Percentiles rank a stretch among this genome's conserved stretches.
These are phyloP conservation scores for Colletotrichum costaricense DNA, from an alignment of 2,329 filamentous ascomycete genomes.

Conservation along the genomic window DNA sequence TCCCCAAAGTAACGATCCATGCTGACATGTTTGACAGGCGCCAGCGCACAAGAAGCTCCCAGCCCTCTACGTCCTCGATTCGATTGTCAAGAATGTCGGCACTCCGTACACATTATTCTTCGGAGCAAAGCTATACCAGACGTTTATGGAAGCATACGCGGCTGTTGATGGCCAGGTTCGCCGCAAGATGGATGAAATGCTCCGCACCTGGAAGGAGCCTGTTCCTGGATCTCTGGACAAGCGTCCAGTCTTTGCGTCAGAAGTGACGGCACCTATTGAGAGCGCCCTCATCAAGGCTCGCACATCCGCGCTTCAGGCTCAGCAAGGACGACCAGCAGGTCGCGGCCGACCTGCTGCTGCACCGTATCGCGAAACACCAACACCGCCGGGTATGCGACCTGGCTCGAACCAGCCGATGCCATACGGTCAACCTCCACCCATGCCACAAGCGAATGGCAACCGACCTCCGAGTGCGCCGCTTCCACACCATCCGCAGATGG, in stretches of 20 bases:
- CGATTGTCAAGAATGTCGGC: slow-evolving; percentile 98
- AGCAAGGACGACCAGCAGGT: slow-evolving; percentile 53
- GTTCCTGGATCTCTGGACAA: slow-evolving; percentile 93
- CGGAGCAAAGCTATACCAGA: slow-evolving; percentile 89
- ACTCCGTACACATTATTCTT: slow-evolving; percentile 98
- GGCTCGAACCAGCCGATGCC: slow-evolving; percentile 47
- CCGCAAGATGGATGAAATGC: slow-evolving; percentile 94
- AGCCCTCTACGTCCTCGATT: slow-evolving; percentile 97
- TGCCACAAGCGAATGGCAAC: slow-evolving; percentile 45
- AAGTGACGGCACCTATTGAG: slow-evolving; percentile 91
- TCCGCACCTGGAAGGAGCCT: slow-evolving; percentile 97
- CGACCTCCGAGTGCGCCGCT: slow-evolving; percentile 37
- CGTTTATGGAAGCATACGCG: slow-evolving; percentile 96
- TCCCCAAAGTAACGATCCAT: not conserved
- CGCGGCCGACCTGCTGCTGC: slow-evolving; percentile 43
- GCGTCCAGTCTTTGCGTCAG: slow-evolving; percentile 89
- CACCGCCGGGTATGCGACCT: slow-evolving; percentile 69
- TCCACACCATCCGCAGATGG: slow-evolving; percentile 27
- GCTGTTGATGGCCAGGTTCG: slow-evolving; percentile 86
- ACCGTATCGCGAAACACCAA: slow-evolving; percentile 79
- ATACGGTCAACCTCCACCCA: slow-evolving; percentile 50
- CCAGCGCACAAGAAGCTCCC: slow-evolving; percentile 90
- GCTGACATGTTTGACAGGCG: slow-evolving; percentile 70
- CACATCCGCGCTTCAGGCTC: slow-evolving; percentile 62
- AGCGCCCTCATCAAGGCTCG: slow-evolving; percentile 89